Conservation (phyloP, 2,329 filamentous ascomycete species). For the Colletotrichum paranaense region DNA sequence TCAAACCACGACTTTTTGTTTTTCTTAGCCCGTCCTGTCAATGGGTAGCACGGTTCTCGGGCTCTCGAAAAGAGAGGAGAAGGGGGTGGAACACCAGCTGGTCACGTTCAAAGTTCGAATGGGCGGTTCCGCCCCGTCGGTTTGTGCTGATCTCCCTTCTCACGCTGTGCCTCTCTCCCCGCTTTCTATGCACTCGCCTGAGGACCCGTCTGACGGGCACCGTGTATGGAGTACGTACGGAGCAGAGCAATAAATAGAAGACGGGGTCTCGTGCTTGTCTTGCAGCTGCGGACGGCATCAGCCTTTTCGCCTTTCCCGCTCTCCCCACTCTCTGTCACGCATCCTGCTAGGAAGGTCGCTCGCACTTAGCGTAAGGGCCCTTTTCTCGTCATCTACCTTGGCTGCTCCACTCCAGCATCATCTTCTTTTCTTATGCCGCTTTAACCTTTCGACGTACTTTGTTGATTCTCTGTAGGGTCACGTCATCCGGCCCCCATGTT, state of each 20-base stretch:
- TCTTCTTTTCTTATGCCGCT: background rate
- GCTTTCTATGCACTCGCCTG: conserved; percentile 1
- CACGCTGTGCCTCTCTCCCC: conserved; percentile 10
- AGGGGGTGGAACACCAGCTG: conserved; percentile 22
- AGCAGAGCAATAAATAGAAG: conserved; percentile 20
- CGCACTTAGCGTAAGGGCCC: background rate
- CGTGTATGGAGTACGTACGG: background rate
- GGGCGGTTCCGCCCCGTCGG: conserved; percentile 30
- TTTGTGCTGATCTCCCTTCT: conserved; percentile 26
- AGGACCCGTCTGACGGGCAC: background rate
- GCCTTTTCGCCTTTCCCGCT: conserved; percentile 12
- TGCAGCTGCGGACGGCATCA: conserved; percentile 7
- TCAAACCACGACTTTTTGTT: conserved; percentile 3
- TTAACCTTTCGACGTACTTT: background rate
- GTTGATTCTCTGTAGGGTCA: background rate
- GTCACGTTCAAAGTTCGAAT: conserved; percentile 13
- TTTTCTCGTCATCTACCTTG: background rate
- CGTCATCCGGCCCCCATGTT: background rate
- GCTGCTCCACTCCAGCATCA: background rate
- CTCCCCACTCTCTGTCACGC: conserved; percentile 13
- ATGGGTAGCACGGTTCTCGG: conserved; percentile 7
- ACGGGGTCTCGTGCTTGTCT: conserved; percentile 18
- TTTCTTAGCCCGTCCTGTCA: conserved; percentile 11
- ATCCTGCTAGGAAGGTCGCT: background rate
- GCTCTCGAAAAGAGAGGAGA: conserved; percentile 3